These are phyloP conservation scores for Xylaria scruposa DNA, from an alignment of 495 filamentous ascomycete species.

Conservation along the genomic window DNA sequence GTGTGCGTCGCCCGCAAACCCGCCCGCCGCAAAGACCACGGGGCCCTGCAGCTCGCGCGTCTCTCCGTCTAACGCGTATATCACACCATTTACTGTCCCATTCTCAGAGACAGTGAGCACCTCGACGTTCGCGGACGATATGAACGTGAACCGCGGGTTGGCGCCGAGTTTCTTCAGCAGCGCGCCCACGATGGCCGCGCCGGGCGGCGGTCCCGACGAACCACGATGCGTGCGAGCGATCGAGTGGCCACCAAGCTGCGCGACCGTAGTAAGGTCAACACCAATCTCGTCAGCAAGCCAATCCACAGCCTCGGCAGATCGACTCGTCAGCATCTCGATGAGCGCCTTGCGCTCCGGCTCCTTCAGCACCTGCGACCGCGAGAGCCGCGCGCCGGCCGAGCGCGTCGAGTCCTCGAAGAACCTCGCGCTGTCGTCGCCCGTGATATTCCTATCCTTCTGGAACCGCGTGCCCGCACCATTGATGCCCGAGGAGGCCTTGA, in stretches of 20 bases:
- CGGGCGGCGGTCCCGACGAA: conserved; percentile 56
- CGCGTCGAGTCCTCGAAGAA: conserved; percentile 62
- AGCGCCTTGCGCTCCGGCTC: conserved; percentile 46
- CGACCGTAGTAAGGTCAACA: conserved; percentile 61
- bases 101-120: conserved; percentile 45
- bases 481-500: conserved; percentile 69
- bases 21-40: conserved; percentile 63
- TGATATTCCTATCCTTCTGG: conserved; percentile 43
- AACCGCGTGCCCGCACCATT: conserved; percentile 63
- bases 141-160: conserved; percentile 52
- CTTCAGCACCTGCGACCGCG: conserved; percentile 7
- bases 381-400: conserved; percentile 50
- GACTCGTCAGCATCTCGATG: conserved; percentile 49
- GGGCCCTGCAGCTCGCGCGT: conserved; percentile 51
- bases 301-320: conserved; percentile 51
- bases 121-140: conserved; percentile 53
- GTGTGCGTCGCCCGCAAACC: conserved; percentile 64
- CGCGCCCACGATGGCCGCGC: conserved; percentile 58
- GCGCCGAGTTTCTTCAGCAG: conserved; percentile 53
- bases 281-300: conserved; percentile 59
- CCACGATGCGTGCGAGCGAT: conserved; percentile 62
- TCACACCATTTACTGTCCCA: conserved; percentile 43
- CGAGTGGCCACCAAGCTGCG: conserved; percentile 61
- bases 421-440: background rate
- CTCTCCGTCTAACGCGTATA: conserved; percentile 36